A percentile compares a stretch with the other conserved stretches of the same genome.
Evolutionary conservation across 2,329 filamentous ascomycete genomes (phyloP).

Genomic region (Lasiodiplodia hormozganensis): DNA sequence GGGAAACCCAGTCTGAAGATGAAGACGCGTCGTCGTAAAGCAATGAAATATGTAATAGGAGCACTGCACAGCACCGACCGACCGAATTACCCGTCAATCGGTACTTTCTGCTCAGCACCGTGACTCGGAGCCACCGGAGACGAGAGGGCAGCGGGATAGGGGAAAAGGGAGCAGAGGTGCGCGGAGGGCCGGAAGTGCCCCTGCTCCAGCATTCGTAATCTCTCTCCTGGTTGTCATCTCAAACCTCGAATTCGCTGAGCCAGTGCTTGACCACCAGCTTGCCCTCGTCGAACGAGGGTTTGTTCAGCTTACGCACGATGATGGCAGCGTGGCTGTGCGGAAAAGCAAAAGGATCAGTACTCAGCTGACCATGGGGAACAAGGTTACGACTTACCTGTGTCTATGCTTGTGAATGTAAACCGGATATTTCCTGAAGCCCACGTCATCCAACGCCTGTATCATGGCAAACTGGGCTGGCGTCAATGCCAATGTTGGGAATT

Average conservation of each 20-base stretch:
- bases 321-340: conserved; percentile 84
- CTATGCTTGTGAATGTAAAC: conserved; percentile 77
- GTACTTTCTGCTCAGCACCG: background rate
- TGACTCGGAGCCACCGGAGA: background rate
- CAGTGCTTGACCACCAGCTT: conserved; percentile 81
- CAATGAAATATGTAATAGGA: background rate
- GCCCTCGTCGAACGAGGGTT: conserved; percentile 75
- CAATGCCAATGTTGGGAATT: conserved; percentile 76
- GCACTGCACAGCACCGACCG: background rate
- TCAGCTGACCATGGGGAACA: background rate
- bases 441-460: conserved; percentile 74
- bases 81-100: background rate
- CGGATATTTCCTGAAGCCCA: conserved; percentile 65
- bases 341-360: background rate
- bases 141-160: background rate
- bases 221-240: background rate
- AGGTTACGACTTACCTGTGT: conserved; percentile 29
- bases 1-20: background rate
- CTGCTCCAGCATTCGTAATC: background rate
- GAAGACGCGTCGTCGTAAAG: background rate
- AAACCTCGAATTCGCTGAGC: conserved; percentile 74
- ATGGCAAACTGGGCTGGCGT: conserved; percentile 83
- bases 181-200: background rate
- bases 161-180: background rate
- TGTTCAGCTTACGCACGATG: conserved; percentile 72